A percentile compares a stretch with the other conserved stretches of the same genome.
phyloP scores from a whole-genome alignment of 352 stramenopile species.

The Proteromonas lacertae region DNA sequence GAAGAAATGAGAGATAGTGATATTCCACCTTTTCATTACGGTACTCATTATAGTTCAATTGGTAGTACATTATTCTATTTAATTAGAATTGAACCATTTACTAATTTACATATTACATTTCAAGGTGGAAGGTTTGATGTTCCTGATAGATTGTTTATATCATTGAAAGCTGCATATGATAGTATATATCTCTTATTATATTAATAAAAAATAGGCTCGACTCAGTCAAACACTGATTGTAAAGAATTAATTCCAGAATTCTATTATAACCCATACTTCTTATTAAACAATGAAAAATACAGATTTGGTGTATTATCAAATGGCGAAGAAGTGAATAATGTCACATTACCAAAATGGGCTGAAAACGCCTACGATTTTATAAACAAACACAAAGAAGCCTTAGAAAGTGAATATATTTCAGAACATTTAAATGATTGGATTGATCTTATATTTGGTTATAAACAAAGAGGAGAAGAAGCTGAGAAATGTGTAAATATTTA shows the following conservation, averaged over 20 bases:
- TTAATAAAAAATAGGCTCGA: slow-evolving; percentile 12
- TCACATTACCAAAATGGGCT: slow-evolving; percentile 81
- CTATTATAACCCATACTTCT: slow-evolving; percentile 30
- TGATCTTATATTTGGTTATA: too few species aligned
- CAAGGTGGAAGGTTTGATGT: slow-evolving; percentile 20
- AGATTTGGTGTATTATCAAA: slow-evolving; percentile 35
- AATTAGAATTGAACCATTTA: slow-evolving; percentile 53
- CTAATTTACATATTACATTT: slow-evolving; percentile 15
- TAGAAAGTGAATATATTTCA: slow-evolving; percentile 87
- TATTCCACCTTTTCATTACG: slow-evolving; percentile 73
- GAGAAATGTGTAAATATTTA: slow-evolving; percentile 81
- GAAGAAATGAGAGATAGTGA: neutral
- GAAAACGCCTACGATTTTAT: slow-evolving; percentile 71
- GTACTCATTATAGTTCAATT: slow-evolving; percentile 77
- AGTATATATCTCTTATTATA: slow-evolving; percentile 76
- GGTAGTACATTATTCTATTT: slow-evolving; percentile 84
- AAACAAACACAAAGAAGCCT: slow-evolving; percentile 42
- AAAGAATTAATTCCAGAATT: slow-evolving; percentile 39
- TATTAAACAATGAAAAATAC: slow-evolving; percentile 37
- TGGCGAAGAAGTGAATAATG: slow-evolving; percentile 43
- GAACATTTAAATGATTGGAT: slow-evolving; percentile 65
- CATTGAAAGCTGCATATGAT: slow-evolving; percentile 14
- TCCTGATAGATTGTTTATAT: slow-evolving; percentile 23
- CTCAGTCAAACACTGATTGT: slow-evolving; percentile 21
- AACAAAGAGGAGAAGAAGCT: slow-evolving; percentile 76